Base-by-base conservation (phyloP, 176 grass and related monocot species). In the Oryza meyeriana region DNA sequence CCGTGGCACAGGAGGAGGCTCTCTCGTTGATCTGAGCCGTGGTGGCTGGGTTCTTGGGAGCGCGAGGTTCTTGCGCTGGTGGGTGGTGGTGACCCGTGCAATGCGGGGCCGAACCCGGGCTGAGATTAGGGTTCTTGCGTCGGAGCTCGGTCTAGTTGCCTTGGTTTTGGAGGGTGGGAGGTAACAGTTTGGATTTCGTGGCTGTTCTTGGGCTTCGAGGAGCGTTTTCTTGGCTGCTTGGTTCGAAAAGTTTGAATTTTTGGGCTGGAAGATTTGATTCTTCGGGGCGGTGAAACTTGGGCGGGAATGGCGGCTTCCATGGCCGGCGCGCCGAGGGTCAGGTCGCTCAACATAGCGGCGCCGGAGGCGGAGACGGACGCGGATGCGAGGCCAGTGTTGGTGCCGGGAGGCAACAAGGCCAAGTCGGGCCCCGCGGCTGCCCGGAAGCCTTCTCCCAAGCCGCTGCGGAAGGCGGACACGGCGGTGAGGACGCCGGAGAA, bases 341-440 rank as follows among this genome's bases (percentile, higher is more conserved):
- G 96, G 24, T 95, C 96, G 6, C 74, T 95, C 28, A 99, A 95
- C 87, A 66, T 88, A 61, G 73, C 84, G 14, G 41, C 72, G 42
- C 57, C 71, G 30, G 95, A 94, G 71, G 73, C 81, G 17, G 89
- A 93, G 72, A 61, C 69, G 65, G 83, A 90, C 9, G 61, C 71
- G 29, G 89, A 91, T 34, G 84, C 78, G 16, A 86, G 95, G 74
- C 90, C 87, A 6, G 92, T 98, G 72, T 68, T 98, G 14, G 88
- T 93, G 50, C 95, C 95, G 10, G 95, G 87, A 3, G 95, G 95
- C 64, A 98, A 98, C 76, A 94, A 98, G 82, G 83, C 86, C 61
- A 84, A 12, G 62, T 62, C 71, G 13, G 72, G 40, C 7, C 86
- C 83, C 1, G 71, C 63, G 32, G 68, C 62, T 4, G 80, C 82